Conservation (phyloP, 805 yeast genomes). For the fission yeast (Schizosaccharomyces pombe) region DNA sequence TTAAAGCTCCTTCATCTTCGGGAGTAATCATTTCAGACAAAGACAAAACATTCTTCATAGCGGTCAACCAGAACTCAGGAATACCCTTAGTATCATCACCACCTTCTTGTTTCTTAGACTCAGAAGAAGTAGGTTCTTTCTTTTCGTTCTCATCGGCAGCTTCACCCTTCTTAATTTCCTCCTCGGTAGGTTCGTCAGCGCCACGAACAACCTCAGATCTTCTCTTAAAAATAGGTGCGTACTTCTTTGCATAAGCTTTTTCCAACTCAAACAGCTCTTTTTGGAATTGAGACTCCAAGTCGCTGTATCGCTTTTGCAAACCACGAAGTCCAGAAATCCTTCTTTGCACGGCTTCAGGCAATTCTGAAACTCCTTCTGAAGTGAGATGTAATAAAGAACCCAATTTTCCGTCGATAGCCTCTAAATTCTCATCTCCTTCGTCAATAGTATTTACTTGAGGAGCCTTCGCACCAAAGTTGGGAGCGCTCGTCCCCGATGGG, state of each 20-base stretch:
- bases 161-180: slow-evolving; percentile 26
- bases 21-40: slow-evolving; percentile 70
- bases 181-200: slow-evolving; percentile 49
- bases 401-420: slow-evolving; percentile 67
- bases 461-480: not conserved
- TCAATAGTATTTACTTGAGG: slow-evolving; percentile 1
- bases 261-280: slow-evolving; percentile 70
- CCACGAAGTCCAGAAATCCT: slow-evolving; percentile 66
- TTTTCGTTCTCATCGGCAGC: not conserved
- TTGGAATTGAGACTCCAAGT: slow-evolving; percentile 76
- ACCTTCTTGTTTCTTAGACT: slow-evolving; percentile 18
- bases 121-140: no score
- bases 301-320: slow-evolving; percentile 54
- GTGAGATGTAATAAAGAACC: slow-evolving; percentile 65
- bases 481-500: slow-evolving; percentile 52
- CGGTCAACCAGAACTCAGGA: slow-evolving; percentile 92
- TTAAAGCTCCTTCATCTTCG: slow-evolving; percentile 67
- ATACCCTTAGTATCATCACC: slow-evolving; percentile 41
- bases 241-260: slow-evolving; percentile 46
- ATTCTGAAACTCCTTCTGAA: slow-evolving; percentile 58
- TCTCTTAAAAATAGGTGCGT: slow-evolving; percentile 50
- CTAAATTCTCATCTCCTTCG: slow-evolving; percentile 3
- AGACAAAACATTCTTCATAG: slow-evolving; percentile 63
- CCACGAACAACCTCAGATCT: slow-evolving; percentile 59
- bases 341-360: slow-evolving; percentile 49